Base-by-base conservation (phyloP, 768 basidiomycete species). In the Cyathus striatus region DNA sequence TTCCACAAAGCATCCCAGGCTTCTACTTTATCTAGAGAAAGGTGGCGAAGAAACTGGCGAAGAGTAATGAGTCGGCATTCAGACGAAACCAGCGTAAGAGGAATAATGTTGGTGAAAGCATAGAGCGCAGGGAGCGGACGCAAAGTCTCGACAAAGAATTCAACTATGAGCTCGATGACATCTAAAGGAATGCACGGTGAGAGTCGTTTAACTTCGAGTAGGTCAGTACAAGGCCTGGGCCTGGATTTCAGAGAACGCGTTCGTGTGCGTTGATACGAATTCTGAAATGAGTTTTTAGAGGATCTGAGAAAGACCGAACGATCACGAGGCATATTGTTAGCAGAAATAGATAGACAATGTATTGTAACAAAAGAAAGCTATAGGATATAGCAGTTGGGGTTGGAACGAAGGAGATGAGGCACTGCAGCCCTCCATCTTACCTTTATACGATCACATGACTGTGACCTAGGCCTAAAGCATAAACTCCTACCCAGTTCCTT, bases 11-110 rank as follows among this genome's bases (percentile, higher is more conserved):
- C 42, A 35, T 42, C 39, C 60, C 62, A 63, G 23, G 60, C 49
- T 23, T 36, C 38, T 4, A 42, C 49, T 27, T 42, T 53, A 9
- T 40, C 50, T 38, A 73, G 52, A 7, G 49, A 41, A 44, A 75
- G 48, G 48, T 47, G 42, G 40, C 52, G 51, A 51, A 68, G 60
- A 54, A 62, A 66, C 43, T 50, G 60, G 16, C 69, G 69, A 40
- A 79, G 48, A 42, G 64, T 58, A 24, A 79, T 59, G 23, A 55
- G 55, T 23, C 79, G 67, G 50, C 79, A 59, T 21, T 54, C 55
- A 16, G 53, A 61, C 6, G 68, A 78, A 16, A 65, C 66, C 21
- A 70, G 56, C 14, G 69, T 66, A 25, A 74, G 59, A 6, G 72
- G 50, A 6, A 51, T 51, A 32, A 79, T 66, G 23, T 56, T 35